phyloP scores from a whole-genome alignment of 2,329 filamentous ascomycete genomes.

The Lithohypha guttulata region DNA sequence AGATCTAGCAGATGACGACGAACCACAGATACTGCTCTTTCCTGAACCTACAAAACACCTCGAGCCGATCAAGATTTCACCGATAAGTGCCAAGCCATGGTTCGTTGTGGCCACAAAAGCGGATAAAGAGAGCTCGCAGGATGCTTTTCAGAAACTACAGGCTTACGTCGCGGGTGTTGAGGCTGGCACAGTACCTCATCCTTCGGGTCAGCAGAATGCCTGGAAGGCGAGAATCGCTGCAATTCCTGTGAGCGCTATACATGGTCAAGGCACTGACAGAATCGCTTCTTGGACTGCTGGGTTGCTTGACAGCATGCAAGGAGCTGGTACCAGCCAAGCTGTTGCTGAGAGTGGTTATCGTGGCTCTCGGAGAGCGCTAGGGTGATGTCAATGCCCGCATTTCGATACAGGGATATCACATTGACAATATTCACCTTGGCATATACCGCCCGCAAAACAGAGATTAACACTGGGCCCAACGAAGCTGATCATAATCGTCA shows the following conservation, averaged over 20 bases:
- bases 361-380: background rate
- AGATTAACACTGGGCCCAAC: too few relatives aligned
- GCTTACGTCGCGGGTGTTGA: conserved; percentile 60
- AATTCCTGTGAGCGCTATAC: conserved; percentile 82
- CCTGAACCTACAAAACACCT: conserved; percentile 24
- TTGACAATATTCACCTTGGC: too few relatives aligned
- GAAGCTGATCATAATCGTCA: too few relatives aligned
- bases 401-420: too few relatives aligned
- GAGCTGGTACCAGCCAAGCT: conserved; percentile 1
- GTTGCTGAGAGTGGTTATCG: background rate
- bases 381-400: too few relatives aligned
- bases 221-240: conserved; percentile 49
- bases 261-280: conserved; percentile 65
- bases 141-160: conserved; percentile 61
- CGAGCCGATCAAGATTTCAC: conserved; percentile 44
- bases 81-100: conserved; percentile 91
- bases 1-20: conserved; percentile 8
- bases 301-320: conserved; percentile 27
- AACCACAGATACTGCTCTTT: conserved; percentile 15
- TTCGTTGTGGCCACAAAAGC: conserved; percentile 92
- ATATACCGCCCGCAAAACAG: too few relatives aligned
- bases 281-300: conserved; percentile 34
- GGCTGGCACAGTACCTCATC: conserved; percentile 55
- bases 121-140: conserved; percentile 63
- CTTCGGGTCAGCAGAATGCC: conserved; percentile 59